Base-by-base conservation (phyloP, 2,329 filamentous ascomycete genomes). In the Fusarium scirpi region DNA sequence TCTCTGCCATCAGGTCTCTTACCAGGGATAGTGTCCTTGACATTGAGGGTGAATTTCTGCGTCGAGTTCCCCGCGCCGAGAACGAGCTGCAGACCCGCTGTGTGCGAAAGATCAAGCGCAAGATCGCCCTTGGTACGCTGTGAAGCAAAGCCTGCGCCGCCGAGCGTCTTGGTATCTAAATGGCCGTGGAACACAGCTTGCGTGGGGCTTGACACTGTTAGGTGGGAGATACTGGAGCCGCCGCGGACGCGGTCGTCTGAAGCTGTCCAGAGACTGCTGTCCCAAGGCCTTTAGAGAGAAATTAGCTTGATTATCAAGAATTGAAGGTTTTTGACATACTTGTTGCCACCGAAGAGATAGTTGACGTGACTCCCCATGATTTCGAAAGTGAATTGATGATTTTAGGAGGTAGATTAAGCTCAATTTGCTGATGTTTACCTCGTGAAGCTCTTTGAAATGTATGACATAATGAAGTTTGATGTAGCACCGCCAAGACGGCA, bases 141-240 rank as follows among this genome's bases (percentile, higher is more conserved):
- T 7, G 90, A 93, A 12, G 93, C 93, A 76, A 97, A 96, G 8
- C 93, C 93, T 1, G 93, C 93, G 30, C 92, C 92, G 27, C 92
- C 92, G 0, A 96, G 87, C 0, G 92, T 89, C 56, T 85, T 86
- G 68, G 91, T 93, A 80, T 96, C 92, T 22, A 96, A 85, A 25
- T 84, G 83, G 4, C 93, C 93, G 69, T 87, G 81, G 80, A 94
- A 94, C 80, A 85, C 58, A 79, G 90, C 89, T 79, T 67, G 67
- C 53, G 76, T 67, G 45, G 72, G 70, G 13, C 68, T 59, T 22
- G 76, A 63, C 49, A 80, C 79, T 44, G 77, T 78, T n/a, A 89
- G 78, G 65, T 84, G 79, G 32, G 87, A 89, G 58, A 82, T 79
- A 67, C 91, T 93, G 64, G 85, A 85, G 53, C 93, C 93, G 62